phyloP scores from a whole-genome alignment of 2,329 filamentous ascomycete genomes.

The Fusarium azukiicola region DNA sequence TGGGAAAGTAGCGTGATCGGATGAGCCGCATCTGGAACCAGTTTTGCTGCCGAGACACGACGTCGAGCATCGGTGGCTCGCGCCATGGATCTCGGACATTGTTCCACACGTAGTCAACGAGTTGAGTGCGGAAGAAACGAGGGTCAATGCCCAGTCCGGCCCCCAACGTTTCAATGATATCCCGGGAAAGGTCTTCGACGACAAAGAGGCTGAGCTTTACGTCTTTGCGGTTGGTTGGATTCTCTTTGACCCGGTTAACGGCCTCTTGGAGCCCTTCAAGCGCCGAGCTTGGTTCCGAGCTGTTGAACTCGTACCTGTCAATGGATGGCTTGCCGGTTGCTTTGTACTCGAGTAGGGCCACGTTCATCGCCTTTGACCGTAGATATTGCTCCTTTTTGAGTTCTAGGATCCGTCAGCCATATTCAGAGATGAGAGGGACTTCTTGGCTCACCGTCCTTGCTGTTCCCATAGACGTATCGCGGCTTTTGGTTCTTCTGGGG shows the following conservation, averaged over 20 bases:
- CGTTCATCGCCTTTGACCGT: not conserved
- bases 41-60: not conserved
- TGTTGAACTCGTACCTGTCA: not conserved
- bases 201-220: constrained; percentile 12
- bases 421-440: rapidly evolving
- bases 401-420: not conserved
- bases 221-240: not conserved
- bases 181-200: constrained; percentile 18
- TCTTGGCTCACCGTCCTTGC: not conserved
- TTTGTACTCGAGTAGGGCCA: constrained; percentile 4
- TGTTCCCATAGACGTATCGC: not conserved
- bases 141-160: constrained; percentile 8
- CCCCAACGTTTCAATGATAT: constrained; percentile 15
- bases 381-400: not conserved
- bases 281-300: not conserved
- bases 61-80: not conserved
- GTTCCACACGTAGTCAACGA: constrained; percentile 11
- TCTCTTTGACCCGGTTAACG: not conserved
- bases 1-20: constrained; percentile 13
- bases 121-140: constrained; percentile 8
- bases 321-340: not conserved
- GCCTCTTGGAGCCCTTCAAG: not conserved
- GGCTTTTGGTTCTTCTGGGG: constrained; percentile 6
- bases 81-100: constrained; percentile 18
- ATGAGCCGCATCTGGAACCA: constrained; percentile 17